phyloP scores from a whole-genome alignment of 2,329 filamentous ascomycete genomes.

The Fusarium algeriense region DNA sequence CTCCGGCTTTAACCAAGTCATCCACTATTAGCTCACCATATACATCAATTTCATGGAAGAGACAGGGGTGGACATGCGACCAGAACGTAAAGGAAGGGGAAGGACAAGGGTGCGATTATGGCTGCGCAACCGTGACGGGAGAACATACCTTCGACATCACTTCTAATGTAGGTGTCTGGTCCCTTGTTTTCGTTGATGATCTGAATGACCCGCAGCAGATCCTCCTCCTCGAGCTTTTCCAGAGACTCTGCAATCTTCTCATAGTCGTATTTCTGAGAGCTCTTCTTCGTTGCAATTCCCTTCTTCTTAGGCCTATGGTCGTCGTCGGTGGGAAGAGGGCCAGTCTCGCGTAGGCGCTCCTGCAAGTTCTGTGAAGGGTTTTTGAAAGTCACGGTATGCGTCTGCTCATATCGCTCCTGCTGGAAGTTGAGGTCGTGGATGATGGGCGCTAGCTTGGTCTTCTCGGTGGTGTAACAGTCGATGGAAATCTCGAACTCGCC shows the following conservation, averaged over 20 bases:
- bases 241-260: slow-evolving; percentile 96
- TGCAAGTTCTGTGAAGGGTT: slow-evolving; percentile 92
- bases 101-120: not conserved
- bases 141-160: slow-evolving; percentile 90
- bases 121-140: slow-evolving; percentile 1
- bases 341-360: slow-evolving; percentile 82
- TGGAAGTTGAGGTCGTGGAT: slow-evolving; percentile 94
- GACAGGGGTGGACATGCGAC: slow-evolving; percentile 17
- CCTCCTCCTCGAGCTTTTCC: slow-evolving; percentile 90
- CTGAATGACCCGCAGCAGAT: slow-evolving; percentile 93
- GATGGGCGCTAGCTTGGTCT: slow-evolving; percentile 81
- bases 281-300: slow-evolving; percentile 79
- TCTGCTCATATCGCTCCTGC: slow-evolving; percentile 82
- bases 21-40: slow-evolving; percentile 52
- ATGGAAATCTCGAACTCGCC: slow-evolving; percentile 98
- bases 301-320: slow-evolving; percentile 70
- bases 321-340: slow-evolving; percentile 83
- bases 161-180: slow-evolving; percentile 94
- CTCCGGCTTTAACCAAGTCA: slow-evolving; percentile 74
- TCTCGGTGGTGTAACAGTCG: slow-evolving; percentile 84
- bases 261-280: slow-evolving; percentile 81
- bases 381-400: slow-evolving; percentile 86
- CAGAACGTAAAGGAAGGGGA: not conserved
- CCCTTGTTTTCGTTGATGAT: slow-evolving; percentile 98
- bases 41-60: slow-evolving; percentile 49